Evolutionary conservation across 306 rosid genomes (phyloP), one percentile per base, ranked within the genome.

Genomic region (Dalbergia cochinchinensis): DNA sequence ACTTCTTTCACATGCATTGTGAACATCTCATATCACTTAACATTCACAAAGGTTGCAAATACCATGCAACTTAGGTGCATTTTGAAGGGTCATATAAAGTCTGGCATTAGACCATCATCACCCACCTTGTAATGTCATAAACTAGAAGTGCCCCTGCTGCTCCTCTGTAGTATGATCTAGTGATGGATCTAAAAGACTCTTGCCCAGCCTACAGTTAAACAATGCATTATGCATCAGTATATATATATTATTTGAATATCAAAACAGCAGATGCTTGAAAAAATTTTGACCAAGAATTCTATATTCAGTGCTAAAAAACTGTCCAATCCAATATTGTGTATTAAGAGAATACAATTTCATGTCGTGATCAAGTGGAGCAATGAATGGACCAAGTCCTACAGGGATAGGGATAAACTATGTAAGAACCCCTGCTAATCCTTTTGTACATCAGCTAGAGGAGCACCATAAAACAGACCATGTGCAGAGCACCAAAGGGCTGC

Each of bases 131-230:
- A 68, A 94, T 92, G 88, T 94, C 98, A 86, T 94, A 94, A 76
- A 94, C 98, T 81, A 94, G 89, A 76, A 94, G 97, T 59, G 98
- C 98, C 47, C 97, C 98, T 7, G 97, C 98, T 51, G 98, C 98
- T 87, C 97, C 98, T 77, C 98, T 86, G 76, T 94, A 94, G 84
- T 94, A 94, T 58, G 98, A 94, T 85, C 98, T 87, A 79, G 98
- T 94, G 84, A 94, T 94, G 18, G 98, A 94, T 83, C 98, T 89
- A 90, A 94, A 94, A 16, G 98, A 92, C 80, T 94, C 98, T 90
- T 94, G 98, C 80, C 98, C 98, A 68, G 98, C 98, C 98, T 94
- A 89, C 79, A 87, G 64, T 44, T 78, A 62, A 84, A 79, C 65
- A 54, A 62, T 7, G 1, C 5, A 63, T 45, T 70, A 77, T 47